Percentiles rank a stretch among this genome's conserved stretches.
Evolutionary conservation across 2,329 filamentous ascomycete genomes (phyloP).

Genomic region (Cordyceps cicadae): DNA sequence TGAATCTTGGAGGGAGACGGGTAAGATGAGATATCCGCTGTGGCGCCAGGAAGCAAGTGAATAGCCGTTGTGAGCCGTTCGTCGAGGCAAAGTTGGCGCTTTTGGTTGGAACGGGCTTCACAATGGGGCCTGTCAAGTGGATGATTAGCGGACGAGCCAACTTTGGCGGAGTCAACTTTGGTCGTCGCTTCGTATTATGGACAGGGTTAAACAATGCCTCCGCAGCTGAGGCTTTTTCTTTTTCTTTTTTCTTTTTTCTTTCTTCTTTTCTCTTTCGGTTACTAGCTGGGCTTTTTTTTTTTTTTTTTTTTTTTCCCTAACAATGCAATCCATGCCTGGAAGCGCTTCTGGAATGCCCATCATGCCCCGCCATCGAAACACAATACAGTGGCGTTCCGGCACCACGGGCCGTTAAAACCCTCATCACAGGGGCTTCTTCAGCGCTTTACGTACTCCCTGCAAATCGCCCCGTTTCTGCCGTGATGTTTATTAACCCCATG

Average conservation of each 20-base stretch:
- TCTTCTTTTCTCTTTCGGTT: no score
- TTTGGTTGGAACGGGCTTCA: neutral
- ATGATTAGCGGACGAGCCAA: neutral
- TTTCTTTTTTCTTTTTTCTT: neutral
- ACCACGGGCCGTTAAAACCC: no score
- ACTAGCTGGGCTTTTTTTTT: neutral
- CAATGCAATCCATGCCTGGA: neutral
- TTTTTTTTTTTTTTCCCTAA: no score
- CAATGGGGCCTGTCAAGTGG: neutral
- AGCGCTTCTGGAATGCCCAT: neutral
- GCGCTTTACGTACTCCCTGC: no score
- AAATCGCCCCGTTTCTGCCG: no score
- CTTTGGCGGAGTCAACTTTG: neutral
- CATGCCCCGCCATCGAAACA: no score
- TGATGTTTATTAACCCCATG: neutral
- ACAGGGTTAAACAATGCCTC: neutral
- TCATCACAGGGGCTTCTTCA: no score
- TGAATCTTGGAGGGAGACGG: conserved; percentile 14
- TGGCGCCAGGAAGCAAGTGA: conserved; percentile 2
- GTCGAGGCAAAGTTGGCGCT: neutral
- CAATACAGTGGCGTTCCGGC: no score
- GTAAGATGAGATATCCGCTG: conserved; percentile 10
- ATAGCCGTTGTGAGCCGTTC: neutral
- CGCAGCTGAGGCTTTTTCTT: neutral
- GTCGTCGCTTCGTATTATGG: neutral